Conservation (phyloP, 2,329 filamentous ascomycete genomes). For the Cytospora paraplurivora region DNA sequence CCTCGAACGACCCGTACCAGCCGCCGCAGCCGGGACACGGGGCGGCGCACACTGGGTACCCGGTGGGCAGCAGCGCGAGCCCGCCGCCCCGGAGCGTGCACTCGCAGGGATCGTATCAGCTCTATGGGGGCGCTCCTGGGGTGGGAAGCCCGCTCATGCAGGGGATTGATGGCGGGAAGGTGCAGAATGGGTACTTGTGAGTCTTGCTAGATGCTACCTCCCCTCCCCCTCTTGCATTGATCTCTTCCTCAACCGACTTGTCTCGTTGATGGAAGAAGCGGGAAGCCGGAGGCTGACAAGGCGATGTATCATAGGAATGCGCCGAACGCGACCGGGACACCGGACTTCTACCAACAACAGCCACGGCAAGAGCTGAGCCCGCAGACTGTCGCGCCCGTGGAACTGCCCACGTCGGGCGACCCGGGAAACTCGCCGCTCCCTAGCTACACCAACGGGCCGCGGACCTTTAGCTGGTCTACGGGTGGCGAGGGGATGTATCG, state of each 20-base stretch:
- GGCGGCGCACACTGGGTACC: conserved; percentile 21
- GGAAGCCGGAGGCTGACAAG: too few relatives aligned
- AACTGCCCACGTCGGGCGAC: conserved; percentile 40
- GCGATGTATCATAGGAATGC: too few relatives aligned
- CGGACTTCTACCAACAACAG: conserved; percentile 18
- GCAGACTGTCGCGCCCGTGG: conserved; percentile 34
- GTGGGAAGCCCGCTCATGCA: conserved; percentile 13
- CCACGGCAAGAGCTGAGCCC: conserved; percentile 14
- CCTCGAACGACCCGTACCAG: conserved; percentile 34
- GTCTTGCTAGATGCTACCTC: conserved; percentile 22
- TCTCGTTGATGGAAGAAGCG: too few relatives aligned
- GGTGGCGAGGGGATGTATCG: conserved; percentile 26
- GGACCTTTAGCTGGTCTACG: conserved; percentile 38
- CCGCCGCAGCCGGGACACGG: conserved; percentile 29
- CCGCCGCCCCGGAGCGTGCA: conserved; percentile 31
- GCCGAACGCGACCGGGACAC: conserved; percentile 18
- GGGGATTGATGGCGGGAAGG: conserved; percentile 13
- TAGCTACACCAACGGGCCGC: conserved; percentile 33
- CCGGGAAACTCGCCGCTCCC: conserved; percentile 41
- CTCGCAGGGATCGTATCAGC: conserved; percentile 26
- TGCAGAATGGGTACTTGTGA: conserved; percentile 36
- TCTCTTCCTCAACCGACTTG: too few relatives aligned
- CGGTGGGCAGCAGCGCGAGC: conserved; percentile 18
- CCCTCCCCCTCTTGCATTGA: too few relatives aligned
- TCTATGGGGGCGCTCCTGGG: neutral